These are phyloP conservation scores for Colletotrichum spinosum DNA, from an alignment of 2,329 filamentous ascomycete species.

Conservation along the genomic window DNA sequence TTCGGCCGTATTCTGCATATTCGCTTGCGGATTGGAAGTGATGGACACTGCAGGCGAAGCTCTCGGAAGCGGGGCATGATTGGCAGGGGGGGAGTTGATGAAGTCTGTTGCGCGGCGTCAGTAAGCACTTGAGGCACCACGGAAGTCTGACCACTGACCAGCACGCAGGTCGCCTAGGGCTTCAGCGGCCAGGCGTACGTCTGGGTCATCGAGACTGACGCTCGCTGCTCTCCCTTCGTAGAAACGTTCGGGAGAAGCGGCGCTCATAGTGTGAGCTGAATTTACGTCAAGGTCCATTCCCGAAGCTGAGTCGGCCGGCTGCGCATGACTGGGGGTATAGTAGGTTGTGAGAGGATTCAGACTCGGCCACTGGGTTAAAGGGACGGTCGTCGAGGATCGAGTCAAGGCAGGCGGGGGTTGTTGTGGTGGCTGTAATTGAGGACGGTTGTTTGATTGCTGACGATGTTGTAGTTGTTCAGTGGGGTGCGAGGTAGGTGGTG, in stretches of 20 bases:
- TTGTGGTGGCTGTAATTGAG: slow-evolving; percentile 10
- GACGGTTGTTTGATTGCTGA: slow-evolving; percentile 32
- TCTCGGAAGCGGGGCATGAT: slow-evolving; percentile 54
- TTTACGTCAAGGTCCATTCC: slow-evolving; percentile 61
- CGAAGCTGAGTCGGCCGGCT: slow-evolving; percentile 57
- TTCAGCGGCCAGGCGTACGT: slow-evolving; percentile 78
- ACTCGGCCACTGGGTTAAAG: slow-evolving; percentile 58
- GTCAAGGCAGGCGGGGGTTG: slow-evolving; percentile 38
- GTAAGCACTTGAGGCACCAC: not conserved
- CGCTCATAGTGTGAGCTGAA: slow-evolving; percentile 53
- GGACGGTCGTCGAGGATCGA: slow-evolving; percentile 40
- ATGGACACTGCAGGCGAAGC: slow-evolving; percentile 48
- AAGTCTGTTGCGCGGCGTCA: slow-evolving; percentile 63
- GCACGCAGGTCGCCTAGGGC: slow-evolving; percentile 80
- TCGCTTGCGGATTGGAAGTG: slow-evolving; percentile 49
- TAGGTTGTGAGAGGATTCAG: slow-evolving; percentile 63
- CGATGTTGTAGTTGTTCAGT: slow-evolving; percentile 33
- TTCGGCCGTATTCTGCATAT: slow-evolving; percentile 62
- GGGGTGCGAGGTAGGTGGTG: slow-evolving; percentile 26
- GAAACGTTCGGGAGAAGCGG: slow-evolving; percentile 59
- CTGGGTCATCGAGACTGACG: slow-evolving; percentile 73
- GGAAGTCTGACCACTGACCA: slow-evolving; percentile 58
- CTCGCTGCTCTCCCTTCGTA: slow-evolving; percentile 59
- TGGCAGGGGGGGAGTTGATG: slow-evolving; percentile 70
- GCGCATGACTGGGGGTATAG: slow-evolving; percentile 57